Conservation (phyloP, 495 filamentous ascomycete genomes). For the Neurospora sp. region DNA sequence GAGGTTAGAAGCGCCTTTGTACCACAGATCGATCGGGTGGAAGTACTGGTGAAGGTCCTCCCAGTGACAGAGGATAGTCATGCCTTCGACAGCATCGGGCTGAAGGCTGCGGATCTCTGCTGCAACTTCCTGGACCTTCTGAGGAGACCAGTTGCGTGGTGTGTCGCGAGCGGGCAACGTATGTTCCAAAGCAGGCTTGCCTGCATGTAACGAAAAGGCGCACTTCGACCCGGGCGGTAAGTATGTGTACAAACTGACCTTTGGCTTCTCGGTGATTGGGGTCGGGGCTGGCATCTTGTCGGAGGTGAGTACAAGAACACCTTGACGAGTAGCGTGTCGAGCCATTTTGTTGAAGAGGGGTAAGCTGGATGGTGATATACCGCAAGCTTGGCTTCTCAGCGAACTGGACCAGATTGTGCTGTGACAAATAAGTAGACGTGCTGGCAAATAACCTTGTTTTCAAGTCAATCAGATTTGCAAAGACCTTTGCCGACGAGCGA, state of each 20-base stretch:
- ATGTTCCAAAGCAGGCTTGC: constrained; percentile 16
- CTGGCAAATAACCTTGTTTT: neutral
- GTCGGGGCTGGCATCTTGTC: constrained; percentile 2
- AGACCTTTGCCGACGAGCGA: neutral
- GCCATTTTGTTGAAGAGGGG: constrained; percentile 2
- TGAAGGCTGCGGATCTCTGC: constrained; percentile 21
- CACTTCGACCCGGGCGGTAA: constrained; percentile 15
- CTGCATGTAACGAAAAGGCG: constrained; percentile 24
- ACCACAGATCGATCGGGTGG: constrained; percentile 40
- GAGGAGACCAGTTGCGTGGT: constrained; percentile 6
- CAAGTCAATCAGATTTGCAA: neutral
- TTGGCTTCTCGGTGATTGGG: neutral
- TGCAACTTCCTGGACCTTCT: constrained; percentile 19
- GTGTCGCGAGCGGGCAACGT: constrained; percentile 14
- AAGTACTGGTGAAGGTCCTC: constrained; percentile 41
- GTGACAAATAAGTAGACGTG: neutral
- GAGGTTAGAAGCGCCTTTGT: constrained; percentile 36
- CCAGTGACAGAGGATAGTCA: constrained; percentile 14
- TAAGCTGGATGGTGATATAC: neutral
- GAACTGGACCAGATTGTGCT: neutral
- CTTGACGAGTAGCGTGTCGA: neutral
- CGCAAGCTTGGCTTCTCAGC: neutral
- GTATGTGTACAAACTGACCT: constrained; percentile 19
- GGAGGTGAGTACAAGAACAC: neutral
- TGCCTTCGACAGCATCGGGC: constrained; percentile 20